These are phyloP conservation scores for Paramecium caudatum DNA, from an alignment of 73 alveolate genomes.

Conservation along the genomic window DNA sequence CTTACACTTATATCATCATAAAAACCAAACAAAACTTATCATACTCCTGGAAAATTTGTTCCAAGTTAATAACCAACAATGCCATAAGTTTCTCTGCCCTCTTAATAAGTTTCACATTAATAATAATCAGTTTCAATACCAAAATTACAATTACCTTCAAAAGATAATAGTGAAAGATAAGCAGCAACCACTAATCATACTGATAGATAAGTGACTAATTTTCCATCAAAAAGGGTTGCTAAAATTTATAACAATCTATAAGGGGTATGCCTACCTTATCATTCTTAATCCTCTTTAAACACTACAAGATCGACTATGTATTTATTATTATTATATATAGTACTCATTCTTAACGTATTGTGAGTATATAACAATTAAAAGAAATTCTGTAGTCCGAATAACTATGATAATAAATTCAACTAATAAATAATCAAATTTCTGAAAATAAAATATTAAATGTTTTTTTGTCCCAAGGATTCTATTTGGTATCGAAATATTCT, in stretches of 20 bases:
- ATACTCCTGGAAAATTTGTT: not conserved
- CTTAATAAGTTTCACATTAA: not conserved
- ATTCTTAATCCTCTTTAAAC: slow-evolving; percentile 23
- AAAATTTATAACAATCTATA: slow-evolving; percentile 28
- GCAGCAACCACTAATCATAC: slow-evolving; percentile 37
- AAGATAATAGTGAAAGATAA: slow-evolving; percentile 3
- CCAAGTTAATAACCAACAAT: not conserved
- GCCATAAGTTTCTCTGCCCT: not conserved
- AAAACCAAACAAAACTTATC: not conserved
- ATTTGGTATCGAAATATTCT: slow-evolving; percentile 61
- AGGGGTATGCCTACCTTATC: slow-evolving; percentile 3
- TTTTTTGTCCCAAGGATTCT: slow-evolving; percentile 75
- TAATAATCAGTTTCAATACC: not conserved
- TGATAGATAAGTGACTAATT: slow-evolving; percentile 21
- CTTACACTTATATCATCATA: slow-evolving; percentile 2
- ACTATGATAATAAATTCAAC: slow-evolving; percentile 37
- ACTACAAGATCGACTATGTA: slow-evolving; percentile 56
- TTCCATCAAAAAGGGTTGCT: slow-evolving; percentile 63
- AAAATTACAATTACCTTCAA: not conserved
- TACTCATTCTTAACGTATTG: slow-evolving; percentile 55
- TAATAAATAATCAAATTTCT: slow-evolving; percentile 53
- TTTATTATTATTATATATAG: not conserved
- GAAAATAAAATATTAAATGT: slow-evolving; percentile 75
- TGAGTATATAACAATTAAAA: slow-evolving; percentile 34
- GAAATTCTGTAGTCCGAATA: slow-evolving; percentile 23